Base-by-base conservation (phyloP, 305 asterid genomes). In the Fraxinus sp. region DNA sequence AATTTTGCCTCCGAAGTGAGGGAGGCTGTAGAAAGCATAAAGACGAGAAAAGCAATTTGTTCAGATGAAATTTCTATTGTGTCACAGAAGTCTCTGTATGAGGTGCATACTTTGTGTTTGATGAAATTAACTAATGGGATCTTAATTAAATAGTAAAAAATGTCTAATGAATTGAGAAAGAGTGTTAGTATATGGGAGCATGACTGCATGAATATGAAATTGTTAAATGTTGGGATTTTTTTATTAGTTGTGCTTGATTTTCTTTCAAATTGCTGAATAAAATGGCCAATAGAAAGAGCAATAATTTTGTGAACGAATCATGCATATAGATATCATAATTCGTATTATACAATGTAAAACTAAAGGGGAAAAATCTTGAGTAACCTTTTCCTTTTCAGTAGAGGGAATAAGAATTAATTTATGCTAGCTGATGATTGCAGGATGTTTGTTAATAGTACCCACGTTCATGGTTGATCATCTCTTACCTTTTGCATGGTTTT, bases 171-270 rank as follows among this genome's bases (percentile, higher is more conserved):
- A 33, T 32, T 14, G 9, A 30, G 41, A 71, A 33, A 71, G 46
- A 7, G 76, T 72, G 24, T 5, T 66, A 30, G 44, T 32, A 33
- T 32, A 4, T 33, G 11, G 46, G 26, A 32, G 46, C 14, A n/a
- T 16, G 64, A 62, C 36, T 76, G 46, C 14, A n/a, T 16, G 64
- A 62, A 49, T 76, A 28, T 41, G 46, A 7, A 66, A 66, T 22
- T 20, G 41, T 26, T 74, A 72, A 26, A n/a, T 46, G 77, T 78
- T 64, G 71, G 33, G 30, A n/a, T 55, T 52, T 9, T 9, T 39
- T 14, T 82, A 10, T 20, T 74, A 35, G 81, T 44, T 24, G 72
- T n/a, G 70, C 75, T 71, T 85, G 74, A 68, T 57, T 70, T 70
- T 18, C 18, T 57, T 46, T 24, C 18, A 18, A 55, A 24, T 28